Evolutionary conservation across 2,329 filamentous ascomycete species (phyloP).

Genomic region (Zymoseptoria ardabiliae): DNA sequence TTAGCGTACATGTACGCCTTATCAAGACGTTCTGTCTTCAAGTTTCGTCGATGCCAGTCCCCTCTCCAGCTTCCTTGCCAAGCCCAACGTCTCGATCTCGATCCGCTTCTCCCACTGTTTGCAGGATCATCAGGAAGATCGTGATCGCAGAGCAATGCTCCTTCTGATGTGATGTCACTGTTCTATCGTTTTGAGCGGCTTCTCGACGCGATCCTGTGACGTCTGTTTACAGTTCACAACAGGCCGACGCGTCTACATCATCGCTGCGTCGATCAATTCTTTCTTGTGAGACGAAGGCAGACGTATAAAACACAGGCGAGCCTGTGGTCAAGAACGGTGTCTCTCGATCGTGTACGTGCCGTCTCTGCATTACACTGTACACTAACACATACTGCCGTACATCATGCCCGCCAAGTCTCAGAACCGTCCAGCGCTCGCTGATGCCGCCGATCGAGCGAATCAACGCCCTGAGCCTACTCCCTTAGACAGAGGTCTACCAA

Average conservation of each 20-base stretch:
- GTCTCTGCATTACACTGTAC: not conserved
- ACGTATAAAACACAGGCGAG: not conserved
- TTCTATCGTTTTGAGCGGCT: too few relatives aligned
- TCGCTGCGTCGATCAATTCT: not conserved
- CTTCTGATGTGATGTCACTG: too few relatives aligned
- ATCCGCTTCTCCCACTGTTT: too few relatives aligned
- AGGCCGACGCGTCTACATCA: not conserved
- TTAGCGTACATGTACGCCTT: not conserved
- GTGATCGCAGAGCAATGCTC: too few relatives aligned
- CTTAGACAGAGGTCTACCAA: not conserved
- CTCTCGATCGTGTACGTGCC: not conserved
- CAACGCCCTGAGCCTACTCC: not conserved
- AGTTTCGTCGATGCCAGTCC: too few relatives aligned
- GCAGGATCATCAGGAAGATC: too few relatives aligned
- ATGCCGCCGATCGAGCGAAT: not conserved
- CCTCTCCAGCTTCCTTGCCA: too few relatives aligned
- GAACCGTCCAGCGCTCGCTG: not conserved
- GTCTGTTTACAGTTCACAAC: not conserved
- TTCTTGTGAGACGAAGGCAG: not conserved
- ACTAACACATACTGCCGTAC: not conserved
- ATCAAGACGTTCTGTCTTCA: too few relatives aligned
- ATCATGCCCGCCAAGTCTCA: not conserved
- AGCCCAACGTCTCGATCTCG: too few relatives aligned
- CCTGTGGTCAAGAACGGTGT: not conserved
- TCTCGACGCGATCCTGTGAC: not conserved